These are phyloP conservation scores for Lanmaoa rubissima DNA, from an alignment of 768 basidiomycete genomes.

Conservation along the genomic window DNA sequence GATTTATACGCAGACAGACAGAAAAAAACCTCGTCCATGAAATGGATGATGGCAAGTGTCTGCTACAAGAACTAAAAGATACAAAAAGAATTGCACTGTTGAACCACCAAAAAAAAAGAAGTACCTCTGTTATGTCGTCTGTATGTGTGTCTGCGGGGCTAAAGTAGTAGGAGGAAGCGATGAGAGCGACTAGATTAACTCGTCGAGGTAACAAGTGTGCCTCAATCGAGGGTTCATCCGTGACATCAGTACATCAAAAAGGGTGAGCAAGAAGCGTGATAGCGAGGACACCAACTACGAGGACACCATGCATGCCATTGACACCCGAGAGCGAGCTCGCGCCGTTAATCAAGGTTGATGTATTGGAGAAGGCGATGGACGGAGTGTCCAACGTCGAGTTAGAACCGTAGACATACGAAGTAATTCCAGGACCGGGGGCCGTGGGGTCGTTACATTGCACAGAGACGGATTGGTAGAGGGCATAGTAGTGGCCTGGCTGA, in stretches of 20 bases:
- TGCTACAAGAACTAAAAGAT: background rate
- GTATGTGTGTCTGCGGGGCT: background rate
- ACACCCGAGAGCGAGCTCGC: conserved; percentile 10
- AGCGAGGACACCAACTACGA: conserved; percentile 13
- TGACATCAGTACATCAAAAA: conserved; percentile 14
- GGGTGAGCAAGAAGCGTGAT: conserved; percentile 17
- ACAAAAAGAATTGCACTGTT: background rate
- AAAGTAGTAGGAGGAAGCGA: background rate
- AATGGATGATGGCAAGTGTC: background rate
- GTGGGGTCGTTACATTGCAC: conserved; percentile 60
- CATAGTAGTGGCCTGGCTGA: conserved; percentile 63
- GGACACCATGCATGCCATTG: conserved; percentile 11
- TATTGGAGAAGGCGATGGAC: conserved; percentile 55
- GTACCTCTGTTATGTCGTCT: background rate
- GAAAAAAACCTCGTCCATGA: background rate
- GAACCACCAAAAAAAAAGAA: background rate
- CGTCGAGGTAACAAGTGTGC: background rate
- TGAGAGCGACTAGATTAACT: background rate
- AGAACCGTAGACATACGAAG: conserved; percentile 62
- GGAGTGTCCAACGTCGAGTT: conserved; percentile 56
- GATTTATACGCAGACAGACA: background rate
- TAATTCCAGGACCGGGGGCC: conserved; percentile 43
- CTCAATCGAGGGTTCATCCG: background rate
- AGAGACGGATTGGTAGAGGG: conserved; percentile 57
- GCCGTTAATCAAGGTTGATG: conserved; percentile 51